A percentile compares a stretch with the other conserved stretches of the same genome.
Conservation (phyloP, 202 grass and related monocot genomes). For the Digitaria exilis region DNA sequence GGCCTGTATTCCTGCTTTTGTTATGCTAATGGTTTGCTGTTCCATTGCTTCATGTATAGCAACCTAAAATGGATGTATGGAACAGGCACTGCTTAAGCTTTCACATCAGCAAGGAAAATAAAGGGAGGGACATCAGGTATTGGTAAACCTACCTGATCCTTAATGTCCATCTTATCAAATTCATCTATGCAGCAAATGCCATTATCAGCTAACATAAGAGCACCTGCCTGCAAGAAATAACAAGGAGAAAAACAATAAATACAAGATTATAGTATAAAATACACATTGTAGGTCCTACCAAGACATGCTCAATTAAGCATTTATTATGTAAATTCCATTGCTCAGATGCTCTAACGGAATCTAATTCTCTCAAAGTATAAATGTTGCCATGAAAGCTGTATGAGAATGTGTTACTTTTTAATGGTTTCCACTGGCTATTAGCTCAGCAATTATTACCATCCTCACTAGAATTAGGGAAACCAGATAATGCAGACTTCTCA, state of each 20-base stretch:
- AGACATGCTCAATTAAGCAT: not conserved
- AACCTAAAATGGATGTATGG: slow-evolving; percentile 58
- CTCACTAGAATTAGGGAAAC: not conserved
- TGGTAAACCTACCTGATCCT: slow-evolving; percentile 67
- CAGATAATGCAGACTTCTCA: slow-evolving; percentile 1
- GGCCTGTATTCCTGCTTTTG: slow-evolving; percentile 99
- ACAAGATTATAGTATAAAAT: not conserved
- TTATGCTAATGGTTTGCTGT: slow-evolving; percentile 99
- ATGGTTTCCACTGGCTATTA: not conserved
- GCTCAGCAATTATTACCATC: not conserved
- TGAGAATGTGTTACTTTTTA: too few species aligned
- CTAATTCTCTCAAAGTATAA: not conserved
- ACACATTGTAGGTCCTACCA: not conserved
- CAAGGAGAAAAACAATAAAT: slow-evolving; percentile 22
- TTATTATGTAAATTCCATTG: not conserved
- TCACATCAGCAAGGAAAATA: slow-evolving; percentile 11
- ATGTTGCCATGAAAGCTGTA: not conserved
- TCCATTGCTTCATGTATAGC: slow-evolving; percentile 99
- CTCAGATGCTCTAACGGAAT: slow-evolving; percentile 22
- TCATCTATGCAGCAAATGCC: slow-evolving; percentile 99
- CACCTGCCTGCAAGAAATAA: slow-evolving; percentile 76
- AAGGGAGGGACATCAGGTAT: not conserved
- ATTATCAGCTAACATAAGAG: slow-evolving; percentile 99
- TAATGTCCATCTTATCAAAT: slow-evolving; percentile 99
- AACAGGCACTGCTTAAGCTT: slow-evolving; percentile 6